These are phyloP conservation scores for Nothopassalora personata DNA, from an alignment of 2,329 filamentous ascomycete species.

Conservation along the genomic window DNA sequence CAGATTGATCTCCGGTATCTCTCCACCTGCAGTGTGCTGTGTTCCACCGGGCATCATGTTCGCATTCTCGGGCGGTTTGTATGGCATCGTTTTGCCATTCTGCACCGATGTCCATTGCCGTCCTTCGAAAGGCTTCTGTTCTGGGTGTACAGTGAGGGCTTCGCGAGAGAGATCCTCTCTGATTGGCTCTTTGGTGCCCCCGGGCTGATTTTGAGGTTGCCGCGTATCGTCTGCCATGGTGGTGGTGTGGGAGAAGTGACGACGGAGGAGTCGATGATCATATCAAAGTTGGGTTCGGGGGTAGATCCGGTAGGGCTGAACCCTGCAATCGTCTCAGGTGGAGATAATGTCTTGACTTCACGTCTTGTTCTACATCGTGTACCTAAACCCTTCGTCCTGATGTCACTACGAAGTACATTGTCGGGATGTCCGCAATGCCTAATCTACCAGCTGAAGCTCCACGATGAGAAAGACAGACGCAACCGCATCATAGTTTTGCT, in stretches of 20 bases:
- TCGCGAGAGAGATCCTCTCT: constrained; percentile 26
- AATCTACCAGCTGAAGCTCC: too few relatives aligned
- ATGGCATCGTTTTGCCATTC: constrained; percentile 19
- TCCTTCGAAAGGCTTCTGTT: constrained; percentile 31
- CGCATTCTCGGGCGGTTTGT: constrained; percentile 41
- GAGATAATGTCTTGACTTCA: not conserved
- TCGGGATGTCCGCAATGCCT: too few relatives aligned
- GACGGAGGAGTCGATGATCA: not conserved
- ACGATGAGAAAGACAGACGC: too few relatives aligned
- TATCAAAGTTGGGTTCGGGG: not conserved
- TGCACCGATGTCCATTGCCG: constrained; percentile 29
- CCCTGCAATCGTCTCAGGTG: not conserved
- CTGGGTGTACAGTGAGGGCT: constrained; percentile 28
- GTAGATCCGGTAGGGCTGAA: not conserved
- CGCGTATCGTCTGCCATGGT: constrained; percentile 45
- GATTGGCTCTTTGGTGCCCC: not conserved
- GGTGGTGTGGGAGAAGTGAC: constrained; percentile 1
- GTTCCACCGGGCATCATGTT: constrained; percentile 54
- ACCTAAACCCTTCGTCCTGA: too few relatives aligned
- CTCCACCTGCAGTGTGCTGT: constrained; percentile 57
- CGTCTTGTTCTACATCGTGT: not conserved
- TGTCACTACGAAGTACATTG: not conserved
- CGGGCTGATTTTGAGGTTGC: constrained; percentile 21
- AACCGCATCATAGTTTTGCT: too few relatives aligned
- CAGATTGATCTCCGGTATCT: constrained; percentile 50